These are phyloP conservation scores for Neoboletus subvelutipes DNA, from an alignment of 768 basidiomycete species.

Conservation along the genomic window DNA sequence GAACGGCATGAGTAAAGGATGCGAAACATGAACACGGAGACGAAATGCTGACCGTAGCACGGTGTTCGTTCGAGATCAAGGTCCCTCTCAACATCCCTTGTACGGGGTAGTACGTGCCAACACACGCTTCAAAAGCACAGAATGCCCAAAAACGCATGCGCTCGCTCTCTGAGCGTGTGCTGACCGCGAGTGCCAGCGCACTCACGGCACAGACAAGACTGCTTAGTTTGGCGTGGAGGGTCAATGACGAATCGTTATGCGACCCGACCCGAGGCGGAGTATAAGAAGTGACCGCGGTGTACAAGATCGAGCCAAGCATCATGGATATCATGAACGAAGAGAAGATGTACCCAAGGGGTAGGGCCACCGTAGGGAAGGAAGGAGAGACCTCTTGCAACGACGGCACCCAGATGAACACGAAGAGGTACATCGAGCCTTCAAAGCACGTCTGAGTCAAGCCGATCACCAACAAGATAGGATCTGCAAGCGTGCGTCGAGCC, in stretches of 20 bases:
- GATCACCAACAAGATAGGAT: constrained; percentile 59
- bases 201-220: constrained; percentile 60
- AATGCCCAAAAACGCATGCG: constrained; percentile 67
- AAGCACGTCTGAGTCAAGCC: constrained; percentile 79
- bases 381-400: constrained; percentile 62
- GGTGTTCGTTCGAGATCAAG: constrained; percentile 67
- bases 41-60: constrained; percentile 59
- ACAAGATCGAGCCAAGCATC: constrained; percentile 76
- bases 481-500: constrained; percentile 32
- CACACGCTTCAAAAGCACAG: constrained; percentile 72
- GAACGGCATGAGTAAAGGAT: background rate
- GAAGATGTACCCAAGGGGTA: constrained; percentile 79
- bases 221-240: constrained; percentile 66
- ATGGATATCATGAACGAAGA: constrained; percentile 79
- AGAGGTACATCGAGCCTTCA: constrained; percentile 83
- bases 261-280: constrained; percentile 19
- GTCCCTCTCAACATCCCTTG: constrained; percentile 72
- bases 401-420: constrained; percentile 83
- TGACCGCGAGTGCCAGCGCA: constrained; percentile 53
- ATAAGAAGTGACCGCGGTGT: constrained; percentile 50
- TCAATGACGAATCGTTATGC: constrained; percentile 41
- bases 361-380: constrained; percentile 34
- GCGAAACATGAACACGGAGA: background rate
- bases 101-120: constrained; percentile 78
- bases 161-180: constrained; percentile 45